These are phyloP conservation scores for Aristolochia fimbriata DNA, from an alignment of 164 flowering plant genomes.

Conservation along the genomic window DNA sequence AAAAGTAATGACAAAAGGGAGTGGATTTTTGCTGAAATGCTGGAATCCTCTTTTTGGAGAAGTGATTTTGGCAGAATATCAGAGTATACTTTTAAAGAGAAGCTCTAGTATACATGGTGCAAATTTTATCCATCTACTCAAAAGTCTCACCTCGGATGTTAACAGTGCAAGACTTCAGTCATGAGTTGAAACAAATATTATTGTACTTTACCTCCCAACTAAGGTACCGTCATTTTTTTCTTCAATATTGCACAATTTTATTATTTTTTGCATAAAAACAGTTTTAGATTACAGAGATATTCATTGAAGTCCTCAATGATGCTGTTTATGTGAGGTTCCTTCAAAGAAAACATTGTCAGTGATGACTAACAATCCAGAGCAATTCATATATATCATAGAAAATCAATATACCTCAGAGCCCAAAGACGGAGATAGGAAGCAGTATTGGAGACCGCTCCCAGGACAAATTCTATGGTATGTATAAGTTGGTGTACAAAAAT, in stretches of 20 bases:
- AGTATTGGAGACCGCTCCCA: conserved; percentile 96
- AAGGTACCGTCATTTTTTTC: no score
- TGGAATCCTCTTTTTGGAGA: no score
- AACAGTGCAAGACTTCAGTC: no score
- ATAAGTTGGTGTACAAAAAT: conserved; percentile 94
- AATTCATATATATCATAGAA: background rate
- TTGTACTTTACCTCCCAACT: no score
- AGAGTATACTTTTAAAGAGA: no score
- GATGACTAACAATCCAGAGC: background rate
- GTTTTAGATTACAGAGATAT: background rate
- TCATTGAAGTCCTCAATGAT: background rate
- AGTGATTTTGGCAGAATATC: no score
- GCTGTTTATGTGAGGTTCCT: background rate
- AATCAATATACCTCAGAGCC: conserved; percentile 80
- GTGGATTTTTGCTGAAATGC: background rate
- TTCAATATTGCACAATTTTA: background rate
- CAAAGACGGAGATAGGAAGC: conserved; percentile 97
- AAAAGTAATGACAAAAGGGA: background rate
- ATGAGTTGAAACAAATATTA: no score
- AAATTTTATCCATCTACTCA: no score
- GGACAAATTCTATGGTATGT: conserved; percentile 96
- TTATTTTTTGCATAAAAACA: background rate
- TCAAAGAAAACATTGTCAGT: background rate
- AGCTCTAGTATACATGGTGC: no score
- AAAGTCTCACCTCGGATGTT: no score